phyloP scores from a whole-genome alignment of 495 filamentous ascomycete species.

The Podospora sp. region DNA sequence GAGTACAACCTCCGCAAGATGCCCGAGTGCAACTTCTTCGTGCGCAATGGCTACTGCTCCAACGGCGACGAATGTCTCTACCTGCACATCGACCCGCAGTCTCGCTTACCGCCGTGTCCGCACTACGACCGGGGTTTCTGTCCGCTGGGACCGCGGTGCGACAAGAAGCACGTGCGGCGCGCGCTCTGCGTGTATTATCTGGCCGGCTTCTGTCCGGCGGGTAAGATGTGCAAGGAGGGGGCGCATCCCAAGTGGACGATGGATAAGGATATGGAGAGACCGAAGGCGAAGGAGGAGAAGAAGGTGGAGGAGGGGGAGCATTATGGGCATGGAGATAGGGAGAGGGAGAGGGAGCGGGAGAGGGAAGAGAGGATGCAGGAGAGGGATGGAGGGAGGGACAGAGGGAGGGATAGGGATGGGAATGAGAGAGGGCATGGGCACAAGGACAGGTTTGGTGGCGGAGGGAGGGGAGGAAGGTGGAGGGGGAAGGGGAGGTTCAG shows the following conservation, averaged over 20 bases:
- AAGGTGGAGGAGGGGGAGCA: constrained; percentile 47
- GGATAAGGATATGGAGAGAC: constrained; percentile 69
- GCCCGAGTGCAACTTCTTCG: constrained; percentile 94
- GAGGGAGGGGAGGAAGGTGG: constrained; percentile 37
- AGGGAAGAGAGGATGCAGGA: background rate
- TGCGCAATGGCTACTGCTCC: constrained; percentile 86
- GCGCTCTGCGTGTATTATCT: constrained; percentile 83
- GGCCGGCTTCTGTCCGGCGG: constrained; percentile 89
- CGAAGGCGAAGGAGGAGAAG: constrained; percentile 63
- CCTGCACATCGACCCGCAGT: constrained; percentile 85
- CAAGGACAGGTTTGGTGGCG: constrained; percentile 41
- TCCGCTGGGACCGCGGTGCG: constrained; percentile 81
- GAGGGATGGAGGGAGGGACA: constrained; percentile 19
- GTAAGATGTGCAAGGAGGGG: constrained; percentile 70
- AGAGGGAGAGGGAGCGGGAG: constrained; percentile 21
- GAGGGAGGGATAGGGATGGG: constrained; percentile 37
- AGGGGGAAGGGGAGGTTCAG: constrained; percentile 36
- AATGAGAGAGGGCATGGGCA: constrained; percentile 30
- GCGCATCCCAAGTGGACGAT: constrained; percentile 75
- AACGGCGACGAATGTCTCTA: constrained; percentile 98
- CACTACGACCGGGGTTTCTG: constrained; percentile 97
- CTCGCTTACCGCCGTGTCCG: constrained; percentile 80
- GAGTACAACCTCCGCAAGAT: constrained; percentile 98
- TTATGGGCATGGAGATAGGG: constrained; percentile 23
- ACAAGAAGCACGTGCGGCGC: constrained; percentile 79